Evolutionary conservation across 352 stramenopile species (phyloP), one percentile per base, ranked within the genome.

Genomic region (Blastocystis sp.): DNA sequence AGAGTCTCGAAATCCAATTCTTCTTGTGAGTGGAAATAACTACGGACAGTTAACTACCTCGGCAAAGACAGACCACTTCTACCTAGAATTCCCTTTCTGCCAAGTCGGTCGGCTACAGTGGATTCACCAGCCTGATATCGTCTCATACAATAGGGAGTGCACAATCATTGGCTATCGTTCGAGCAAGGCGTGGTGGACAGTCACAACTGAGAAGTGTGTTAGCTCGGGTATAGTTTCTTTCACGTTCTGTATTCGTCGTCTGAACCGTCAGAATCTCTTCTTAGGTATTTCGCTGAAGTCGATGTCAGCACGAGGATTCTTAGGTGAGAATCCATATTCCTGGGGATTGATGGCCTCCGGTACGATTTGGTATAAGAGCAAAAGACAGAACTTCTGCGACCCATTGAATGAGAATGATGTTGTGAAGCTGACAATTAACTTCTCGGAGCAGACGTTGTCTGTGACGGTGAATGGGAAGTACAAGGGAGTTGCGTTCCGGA

Each of bases 371-470:
- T 89, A 76, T 37, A 79, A 89, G 39, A 73, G 66, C 70, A 39
- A 47, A 24, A 13, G 43, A 30, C 63, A 89, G 66, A 18, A 34
- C 18, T 89, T 89, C 43, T 76, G 78, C 47, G 20, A 26, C 34
- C 18, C 13, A 43, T 39, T 89, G 16, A 53, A 89, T 18, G 30
- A 55, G 50, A 79, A 79, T n/a, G 78, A 89, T 45, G 8, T 79
- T 26, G 63, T 89, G 66, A 89, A 89, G 50, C 24, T 89, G 41
- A 78, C 50, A n/a, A 6, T 89, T 13, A 89, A 89, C 53, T 79
- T 64, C 43, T 41, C 6, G 20, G 30, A 39, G 0, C 20, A 65
- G 8, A 76, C 78, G 63, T 30, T 89, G 56, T 78, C 78, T 13
- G 43, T 89, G 20, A 89, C 66, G 43, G n/a, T 89, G n/a, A 89